Conservation (phyloP, 2,329 filamentous ascomycete genomes). For the Ramularia endophylla region DNA sequence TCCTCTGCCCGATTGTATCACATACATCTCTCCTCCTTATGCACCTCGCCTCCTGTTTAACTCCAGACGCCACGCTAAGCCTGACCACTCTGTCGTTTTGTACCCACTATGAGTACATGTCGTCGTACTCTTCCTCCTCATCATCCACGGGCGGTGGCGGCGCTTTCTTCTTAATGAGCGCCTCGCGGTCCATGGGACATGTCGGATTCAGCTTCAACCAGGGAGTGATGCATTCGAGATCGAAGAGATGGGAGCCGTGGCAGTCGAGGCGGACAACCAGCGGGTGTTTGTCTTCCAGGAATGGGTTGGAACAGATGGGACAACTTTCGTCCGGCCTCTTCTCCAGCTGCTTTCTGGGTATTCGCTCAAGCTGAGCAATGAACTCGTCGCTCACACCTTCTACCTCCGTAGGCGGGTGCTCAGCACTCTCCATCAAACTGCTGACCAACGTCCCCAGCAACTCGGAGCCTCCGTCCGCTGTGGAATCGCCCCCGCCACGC, state of each 20-base stretch:
- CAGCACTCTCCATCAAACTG: slow-evolving; percentile 49
- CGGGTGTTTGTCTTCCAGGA: slow-evolving; percentile 57
- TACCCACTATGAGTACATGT: slow-evolving; percentile 41
- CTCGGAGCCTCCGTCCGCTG: slow-evolving; percentile 28
- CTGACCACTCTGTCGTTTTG: neutral
- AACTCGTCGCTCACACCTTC: slow-evolving; percentile 58
- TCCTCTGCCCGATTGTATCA: too few species aligned
- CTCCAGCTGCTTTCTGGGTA: slow-evolving; percentile 48
- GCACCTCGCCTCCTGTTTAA: neutral
- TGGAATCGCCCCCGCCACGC: slow-evolving; percentile 31
- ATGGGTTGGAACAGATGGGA: slow-evolving; percentile 56
- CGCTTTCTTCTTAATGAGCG: slow-evolving; percentile 46
- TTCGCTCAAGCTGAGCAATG: slow-evolving; percentile 54
- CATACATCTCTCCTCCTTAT: too few species aligned
- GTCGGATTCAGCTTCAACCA: slow-evolving; percentile 60
- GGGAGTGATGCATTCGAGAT: slow-evolving; percentile 59
- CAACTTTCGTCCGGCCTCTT: slow-evolving; percentile 47
- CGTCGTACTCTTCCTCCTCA: slow-evolving; percentile 47
- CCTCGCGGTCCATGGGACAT: slow-evolving; percentile 56
- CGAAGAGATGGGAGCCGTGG: slow-evolving; percentile 56
- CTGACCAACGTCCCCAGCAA: slow-evolving; percentile 52
- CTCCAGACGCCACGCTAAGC: slow-evolving; percentile 1
- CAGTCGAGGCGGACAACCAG: slow-evolving; percentile 58
- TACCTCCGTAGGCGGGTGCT: slow-evolving; percentile 54
- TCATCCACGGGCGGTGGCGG: slow-evolving; percentile 38